phyloP scores from a whole-genome alignment of 1,284 basidiomycete species.

The Fomes fomentarius region DNA sequence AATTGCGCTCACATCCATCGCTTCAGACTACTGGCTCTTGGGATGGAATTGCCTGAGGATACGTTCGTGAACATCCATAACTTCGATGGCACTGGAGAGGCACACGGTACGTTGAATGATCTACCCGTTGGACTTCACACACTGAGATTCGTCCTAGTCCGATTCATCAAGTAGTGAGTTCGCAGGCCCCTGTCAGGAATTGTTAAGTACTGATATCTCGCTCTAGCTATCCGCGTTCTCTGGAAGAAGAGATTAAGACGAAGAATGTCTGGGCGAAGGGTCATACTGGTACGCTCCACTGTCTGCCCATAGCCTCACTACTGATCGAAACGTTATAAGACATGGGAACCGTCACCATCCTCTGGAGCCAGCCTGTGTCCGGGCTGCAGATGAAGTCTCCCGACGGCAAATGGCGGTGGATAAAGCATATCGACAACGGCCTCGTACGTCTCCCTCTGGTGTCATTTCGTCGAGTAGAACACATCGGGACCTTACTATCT shows the following conservation, averaged over 20 bases:
- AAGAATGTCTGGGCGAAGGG: conserved; percentile 67
- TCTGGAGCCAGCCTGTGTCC: conserved; percentile 63
- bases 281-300: conserved; percentile 53
- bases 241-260: conserved; percentile 53
- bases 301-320: conserved; percentile 35
- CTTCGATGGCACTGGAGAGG: conserved; percentile 31
- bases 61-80: conserved; percentile 41
- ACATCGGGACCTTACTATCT: neutral
- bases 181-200: too few relatives aligned
- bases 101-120: conserved; percentile 37
- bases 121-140: neutral
- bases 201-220: too few relatives aligned
- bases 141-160: conserved; percentile 15
- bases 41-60: conserved; percentile 35
- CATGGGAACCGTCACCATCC: conserved; percentile 54
- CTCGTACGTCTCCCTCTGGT: conserved; percentile 34
- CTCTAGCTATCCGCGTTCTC: conserved; percentile 35
- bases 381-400: conserved; percentile 46
- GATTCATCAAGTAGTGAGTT: conserved; percentile 42
- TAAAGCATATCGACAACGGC: conserved; percentile 62
- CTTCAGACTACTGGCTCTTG: conserved; percentile 30
- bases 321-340: conserved; percentile 38
- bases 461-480: neutral
- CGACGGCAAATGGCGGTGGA: conserved; percentile 57
- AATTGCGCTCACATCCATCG: too few relatives aligned